Percentiles rank a stretch among this genome's conserved stretches.
These are phyloP conservation scores for Phytophthora nicotianae DNA, from an alignment of 352 stramenopile genomes.

Conservation along the genomic window DNA sequence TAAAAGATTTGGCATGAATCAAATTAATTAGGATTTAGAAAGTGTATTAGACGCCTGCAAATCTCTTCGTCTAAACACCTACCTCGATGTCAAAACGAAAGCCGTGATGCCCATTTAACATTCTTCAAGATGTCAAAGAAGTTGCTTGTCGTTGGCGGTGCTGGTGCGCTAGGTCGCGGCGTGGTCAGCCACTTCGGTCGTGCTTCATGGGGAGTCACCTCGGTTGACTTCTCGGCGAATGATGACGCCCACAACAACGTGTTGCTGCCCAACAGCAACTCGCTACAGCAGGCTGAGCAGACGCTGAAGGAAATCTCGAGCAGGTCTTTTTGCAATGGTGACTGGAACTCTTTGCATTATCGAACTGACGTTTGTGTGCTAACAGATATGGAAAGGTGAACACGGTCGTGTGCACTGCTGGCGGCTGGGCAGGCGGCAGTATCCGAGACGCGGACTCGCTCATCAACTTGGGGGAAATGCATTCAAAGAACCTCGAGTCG, in stretches of 20 bases:
- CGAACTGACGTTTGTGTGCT: constrained; percentile 4
- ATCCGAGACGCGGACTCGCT: constrained; percentile 71
- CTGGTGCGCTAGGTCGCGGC: constrained; percentile 73
- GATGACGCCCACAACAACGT: constrained; percentile 51
- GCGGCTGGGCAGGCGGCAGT: constrained; percentile 80
- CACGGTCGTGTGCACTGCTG: constrained; percentile 80
- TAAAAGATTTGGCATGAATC: too few species aligned
- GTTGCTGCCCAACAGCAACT: constrained; percentile 55
- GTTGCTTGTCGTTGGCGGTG: constrained; percentile 77
- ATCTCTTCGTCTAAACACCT: background rate
- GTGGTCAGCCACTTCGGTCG: constrained; percentile 65
- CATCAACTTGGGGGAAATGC: constrained; percentile 71
- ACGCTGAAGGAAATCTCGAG: constrained; percentile 60
- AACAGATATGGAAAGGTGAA: constrained; percentile 63
- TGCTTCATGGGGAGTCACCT: constrained; percentile 71
- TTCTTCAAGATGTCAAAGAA: constrained; percentile 49
- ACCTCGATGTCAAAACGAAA: background rate
- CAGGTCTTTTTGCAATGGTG: constrained; percentile 13
- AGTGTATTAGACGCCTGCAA: background rate
- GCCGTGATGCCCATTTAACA: background rate
- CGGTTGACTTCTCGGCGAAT: constrained; percentile 72
- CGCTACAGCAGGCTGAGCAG: constrained; percentile 54
- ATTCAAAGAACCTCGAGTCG: constrained; percentile 83
- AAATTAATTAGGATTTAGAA: background rate
- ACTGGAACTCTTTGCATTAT: background rate